Evolutionary conservation across 257 asterid genomes (phyloP).

Genomic region (Scutellaria barbata): DNA sequence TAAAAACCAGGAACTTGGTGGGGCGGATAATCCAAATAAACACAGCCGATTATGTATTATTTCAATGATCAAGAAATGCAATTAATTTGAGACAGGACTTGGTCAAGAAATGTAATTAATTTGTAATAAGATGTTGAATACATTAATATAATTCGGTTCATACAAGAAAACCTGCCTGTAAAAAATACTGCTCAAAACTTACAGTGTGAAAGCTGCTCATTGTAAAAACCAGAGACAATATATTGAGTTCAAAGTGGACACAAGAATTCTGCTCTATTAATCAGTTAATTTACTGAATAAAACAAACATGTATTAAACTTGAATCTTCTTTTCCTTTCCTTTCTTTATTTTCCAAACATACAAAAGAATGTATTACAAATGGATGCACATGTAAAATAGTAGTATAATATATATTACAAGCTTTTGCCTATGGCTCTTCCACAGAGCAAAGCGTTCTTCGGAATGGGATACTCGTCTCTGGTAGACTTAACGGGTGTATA

Average conservation of each 20-base stretch:
- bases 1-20: conserved; percentile 32
- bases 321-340: conserved; percentile 1
- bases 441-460: conserved; percentile 65
- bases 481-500: conserved; percentile 48
- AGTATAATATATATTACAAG: conserved; percentile 29
- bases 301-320: conserved; percentile 11
- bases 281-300: background rate
- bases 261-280: background rate
- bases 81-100: conserved; percentile 2
- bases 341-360: conserved; percentile 31
- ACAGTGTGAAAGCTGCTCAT: conserved; percentile 20
- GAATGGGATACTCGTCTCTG: conserved; percentile 68
- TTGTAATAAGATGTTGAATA: background rate
- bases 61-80: conserved; percentile 1
- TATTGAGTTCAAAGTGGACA: background rate
- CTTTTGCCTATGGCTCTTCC: conserved; percentile 55
- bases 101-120: background rate
- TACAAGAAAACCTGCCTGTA: background rate
- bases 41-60: conserved; percentile 7
- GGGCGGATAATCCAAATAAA: conserved; percentile 34
- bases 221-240: background rate
- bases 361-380: conserved; percentile 38
- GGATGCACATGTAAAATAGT: background rate
- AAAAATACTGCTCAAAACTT: background rate
- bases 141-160: background rate